Evolutionary conservation across 164 flowering plant species (phyloP).

Genomic region (Santalum album): DNA sequence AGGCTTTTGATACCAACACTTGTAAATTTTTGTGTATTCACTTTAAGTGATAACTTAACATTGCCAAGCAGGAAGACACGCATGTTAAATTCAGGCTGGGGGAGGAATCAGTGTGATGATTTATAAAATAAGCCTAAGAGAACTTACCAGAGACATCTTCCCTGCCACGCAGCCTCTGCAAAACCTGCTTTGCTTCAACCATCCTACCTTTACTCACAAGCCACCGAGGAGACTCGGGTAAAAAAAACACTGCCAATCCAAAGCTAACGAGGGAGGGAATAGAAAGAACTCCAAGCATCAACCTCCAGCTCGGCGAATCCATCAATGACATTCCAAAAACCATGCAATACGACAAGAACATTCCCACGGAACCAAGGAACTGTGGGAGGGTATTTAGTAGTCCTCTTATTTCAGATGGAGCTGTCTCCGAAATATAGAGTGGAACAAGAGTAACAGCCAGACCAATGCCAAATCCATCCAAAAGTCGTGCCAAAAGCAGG

Average conservation of each 20-base stretch:
- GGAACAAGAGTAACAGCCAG: slow-evolving; percentile 45
- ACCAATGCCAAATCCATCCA: slow-evolving; percentile 59
- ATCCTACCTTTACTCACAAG: slow-evolving; percentile 61
- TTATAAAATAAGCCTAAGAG: background rate
- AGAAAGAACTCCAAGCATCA: slow-evolving; percentile 53
- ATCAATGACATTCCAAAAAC: slow-evolving; percentile 52
- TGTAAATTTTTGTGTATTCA: too few relatives aligned
- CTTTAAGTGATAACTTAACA: too few relatives aligned
- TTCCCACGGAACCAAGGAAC: slow-evolving; percentile 45
- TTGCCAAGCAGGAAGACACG: too few relatives aligned
- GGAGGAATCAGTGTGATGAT: background rate
- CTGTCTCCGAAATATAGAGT: slow-evolving; percentile 57
- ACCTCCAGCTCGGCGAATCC: slow-evolving; percentile 44
- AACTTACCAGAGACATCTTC: slow-evolving; percentile 51
- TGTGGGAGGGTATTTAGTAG: slow-evolving; percentile 48
- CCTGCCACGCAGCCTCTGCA: slow-evolving; percentile 46
- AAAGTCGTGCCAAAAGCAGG: slow-evolving; percentile 44
- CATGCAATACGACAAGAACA: slow-evolving; percentile 49
- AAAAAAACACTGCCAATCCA: slow-evolving; percentile 25
- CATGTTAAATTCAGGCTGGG: too few relatives aligned
- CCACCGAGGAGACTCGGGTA: slow-evolving; percentile 70
- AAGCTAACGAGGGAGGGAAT: slow-evolving; percentile 38
- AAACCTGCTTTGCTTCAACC: slow-evolving; percentile 43
- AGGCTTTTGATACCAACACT: too few relatives aligned
- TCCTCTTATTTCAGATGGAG: slow-evolving; percentile 54